Conservation (phyloP, 257 asterid genomes). For the Lycium barbarum region DNA sequence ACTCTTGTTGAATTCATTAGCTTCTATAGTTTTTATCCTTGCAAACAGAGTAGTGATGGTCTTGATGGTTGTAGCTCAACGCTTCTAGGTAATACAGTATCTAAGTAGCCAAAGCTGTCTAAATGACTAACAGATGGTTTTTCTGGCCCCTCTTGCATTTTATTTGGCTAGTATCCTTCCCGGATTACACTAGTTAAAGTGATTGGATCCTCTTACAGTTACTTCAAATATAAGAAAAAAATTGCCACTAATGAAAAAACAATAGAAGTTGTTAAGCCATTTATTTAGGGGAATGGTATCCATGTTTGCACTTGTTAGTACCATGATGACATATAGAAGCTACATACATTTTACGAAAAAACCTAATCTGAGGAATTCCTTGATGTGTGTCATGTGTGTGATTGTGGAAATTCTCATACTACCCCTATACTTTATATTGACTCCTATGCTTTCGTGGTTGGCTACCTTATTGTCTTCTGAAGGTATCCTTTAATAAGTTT, state of each 20-base stretch:
- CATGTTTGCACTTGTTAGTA: neutral
- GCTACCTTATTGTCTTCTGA: conserved; percentile 22
- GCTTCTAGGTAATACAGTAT: neutral
- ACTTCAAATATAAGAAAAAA: neutral
- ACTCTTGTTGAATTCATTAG: conserved; percentile 39
- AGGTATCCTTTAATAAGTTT: conserved; percentile 50
- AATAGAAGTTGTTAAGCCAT: neutral
- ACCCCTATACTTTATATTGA: neutral
- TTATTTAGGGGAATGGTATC: neutral
- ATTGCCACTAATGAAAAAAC: neutral
- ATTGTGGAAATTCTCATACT: neutral
- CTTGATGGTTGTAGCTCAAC: neutral
- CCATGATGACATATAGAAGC: neutral
- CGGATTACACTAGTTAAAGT: neutral
- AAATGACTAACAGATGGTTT: conserved; percentile 15
- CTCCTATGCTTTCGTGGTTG: neutral
- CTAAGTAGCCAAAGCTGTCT: neutral
- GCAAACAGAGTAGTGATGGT: conserved; percentile 23
- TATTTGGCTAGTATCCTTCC: neutral
- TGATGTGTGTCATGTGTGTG: conserved; percentile 1
- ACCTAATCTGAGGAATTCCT: neutral
- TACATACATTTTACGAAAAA: neutral
- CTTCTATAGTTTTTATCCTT: conserved; percentile 21
- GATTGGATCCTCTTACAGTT: conserved; percentile 14
- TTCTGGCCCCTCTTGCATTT: conserved; percentile 14